Conservation (phyloP, 495 filamentous ascomycete genomes). For the Lophiotrema nucula region DNA sequence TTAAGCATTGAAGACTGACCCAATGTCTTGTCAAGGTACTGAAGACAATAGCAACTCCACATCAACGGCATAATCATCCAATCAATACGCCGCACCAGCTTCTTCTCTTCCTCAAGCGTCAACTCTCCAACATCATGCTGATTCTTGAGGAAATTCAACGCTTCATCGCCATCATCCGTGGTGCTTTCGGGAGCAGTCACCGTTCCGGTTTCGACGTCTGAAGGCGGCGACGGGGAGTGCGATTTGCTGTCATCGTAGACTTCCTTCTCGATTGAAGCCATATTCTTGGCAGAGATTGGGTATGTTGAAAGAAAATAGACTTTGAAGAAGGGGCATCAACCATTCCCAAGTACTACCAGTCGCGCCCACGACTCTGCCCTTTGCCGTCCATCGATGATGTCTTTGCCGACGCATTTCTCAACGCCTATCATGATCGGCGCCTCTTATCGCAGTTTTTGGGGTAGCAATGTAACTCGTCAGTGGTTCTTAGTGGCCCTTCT, state of each 20-base stretch:
- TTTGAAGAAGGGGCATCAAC: too few relatives aligned
- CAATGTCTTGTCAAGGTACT: constrained; percentile 9
- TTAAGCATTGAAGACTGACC: too few relatives aligned
- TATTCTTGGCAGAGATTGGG: not conserved
- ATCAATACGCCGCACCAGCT: not conserved
- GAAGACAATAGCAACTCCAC: not conserved
- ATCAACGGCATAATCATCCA: not conserved
- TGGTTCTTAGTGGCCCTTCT: too few relatives aligned
- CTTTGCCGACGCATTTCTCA: too few relatives aligned
- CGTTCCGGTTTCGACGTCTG: not conserved
- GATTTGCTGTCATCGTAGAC: not conserved
- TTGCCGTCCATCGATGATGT: too few relatives aligned
- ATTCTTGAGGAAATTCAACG: not conserved
- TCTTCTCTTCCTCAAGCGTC: constrained; percentile 6
- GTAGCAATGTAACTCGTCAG: too few relatives aligned
- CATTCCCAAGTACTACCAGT: too few relatives aligned
- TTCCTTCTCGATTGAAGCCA: not conserved
- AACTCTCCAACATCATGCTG: constrained; percentile 3
- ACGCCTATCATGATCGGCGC: too few relatives aligned
- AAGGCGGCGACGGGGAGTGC: not conserved
- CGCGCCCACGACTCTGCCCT: too few relatives aligned
- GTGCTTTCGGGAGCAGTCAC: not conserved
- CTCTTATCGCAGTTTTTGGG: too few relatives aligned
- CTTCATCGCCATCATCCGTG: constrained; percentile 1
- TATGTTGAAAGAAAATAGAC: not conserved